Conservation (phyloP, 768 basidiomycete species). For the Trametes maxima region DNA sequence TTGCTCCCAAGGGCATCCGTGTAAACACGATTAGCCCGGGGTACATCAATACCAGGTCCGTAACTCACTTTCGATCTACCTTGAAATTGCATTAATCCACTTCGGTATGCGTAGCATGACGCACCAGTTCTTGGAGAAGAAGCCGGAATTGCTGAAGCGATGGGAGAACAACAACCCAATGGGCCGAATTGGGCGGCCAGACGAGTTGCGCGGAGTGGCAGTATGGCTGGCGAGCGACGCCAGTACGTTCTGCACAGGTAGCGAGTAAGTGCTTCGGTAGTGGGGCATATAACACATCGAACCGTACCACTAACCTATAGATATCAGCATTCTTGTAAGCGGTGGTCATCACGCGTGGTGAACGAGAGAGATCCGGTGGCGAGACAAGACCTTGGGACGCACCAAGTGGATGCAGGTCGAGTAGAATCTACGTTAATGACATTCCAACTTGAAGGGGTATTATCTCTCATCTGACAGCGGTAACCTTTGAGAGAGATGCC, state of each 20-base stretch:
- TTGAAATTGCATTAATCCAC: background rate
- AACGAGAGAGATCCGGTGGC: background rate
- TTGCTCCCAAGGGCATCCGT: conserved; percentile 63
- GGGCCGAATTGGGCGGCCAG: conserved; percentile 64
- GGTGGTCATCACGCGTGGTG: conserved; percentile 32
- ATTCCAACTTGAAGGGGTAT: too few relatives aligned
- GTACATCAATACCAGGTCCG: conserved; percentile 68
- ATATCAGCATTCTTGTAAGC: conserved; percentile 26
- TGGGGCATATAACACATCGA: background rate
- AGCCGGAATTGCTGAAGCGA: conserved; percentile 60
- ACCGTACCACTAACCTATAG: background rate
- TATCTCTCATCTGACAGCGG: too few relatives aligned
- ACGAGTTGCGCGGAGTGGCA: conserved; percentile 71
- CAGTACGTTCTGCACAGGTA: conserved; percentile 75
- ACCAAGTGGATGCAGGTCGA: too few relatives aligned
- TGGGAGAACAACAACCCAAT: conserved; percentile 72
- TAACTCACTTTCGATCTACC: conserved; percentile 36
- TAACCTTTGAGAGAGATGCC: too few relatives aligned
- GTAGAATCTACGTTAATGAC: too few relatives aligned
- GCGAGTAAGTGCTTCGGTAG: conserved; percentile 56
- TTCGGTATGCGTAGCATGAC: conserved; percentile 60
- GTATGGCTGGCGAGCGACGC: conserved; percentile 49
- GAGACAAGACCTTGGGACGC: background rate
- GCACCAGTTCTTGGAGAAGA: conserved; percentile 60
- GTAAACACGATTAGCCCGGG: conserved; percentile 79